Conservation (phyloP, 2,329 filamentous ascomycete species). For the Botryotinia globosa region DNA sequence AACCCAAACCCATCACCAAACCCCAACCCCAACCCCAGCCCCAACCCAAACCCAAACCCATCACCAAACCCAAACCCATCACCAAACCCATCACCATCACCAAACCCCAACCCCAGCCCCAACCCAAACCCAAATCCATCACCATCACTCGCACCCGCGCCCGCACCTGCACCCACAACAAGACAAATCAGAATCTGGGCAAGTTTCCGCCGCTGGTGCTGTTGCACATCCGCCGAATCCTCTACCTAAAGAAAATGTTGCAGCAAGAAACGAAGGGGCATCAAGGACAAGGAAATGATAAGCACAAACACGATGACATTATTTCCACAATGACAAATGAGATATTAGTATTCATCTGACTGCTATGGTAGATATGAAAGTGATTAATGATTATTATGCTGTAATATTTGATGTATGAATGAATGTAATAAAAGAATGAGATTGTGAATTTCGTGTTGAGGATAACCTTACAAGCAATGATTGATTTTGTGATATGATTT, state of each 20-base stretch:
- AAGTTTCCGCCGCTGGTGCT: background rate
- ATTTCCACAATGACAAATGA: background rate
- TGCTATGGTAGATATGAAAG: background rate
- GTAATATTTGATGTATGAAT: fast-evolving
- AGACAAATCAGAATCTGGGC: background rate
- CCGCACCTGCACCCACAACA: background rate
- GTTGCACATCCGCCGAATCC: background rate
- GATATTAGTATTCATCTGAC: background rate
- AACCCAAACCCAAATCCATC: no score
- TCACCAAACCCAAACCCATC: no score
- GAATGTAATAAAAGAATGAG: no score
- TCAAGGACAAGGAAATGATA: no score
- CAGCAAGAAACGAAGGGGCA: background rate
- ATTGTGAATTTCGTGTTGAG: background rate
- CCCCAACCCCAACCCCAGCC: no score
- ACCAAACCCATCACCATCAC: no score
- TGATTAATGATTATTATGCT: fast-evolving
- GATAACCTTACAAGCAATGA: background rate
- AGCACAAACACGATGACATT: no score
- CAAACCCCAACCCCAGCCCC: no score
- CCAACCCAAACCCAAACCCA: no score
- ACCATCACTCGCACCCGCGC: no score
- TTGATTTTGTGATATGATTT: background rate
- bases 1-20: no score
- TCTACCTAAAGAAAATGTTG: background rate